Evolutionary conservation across 768 basidiomycete species (phyloP).

Genomic region (Amyloporia xantha): DNA sequence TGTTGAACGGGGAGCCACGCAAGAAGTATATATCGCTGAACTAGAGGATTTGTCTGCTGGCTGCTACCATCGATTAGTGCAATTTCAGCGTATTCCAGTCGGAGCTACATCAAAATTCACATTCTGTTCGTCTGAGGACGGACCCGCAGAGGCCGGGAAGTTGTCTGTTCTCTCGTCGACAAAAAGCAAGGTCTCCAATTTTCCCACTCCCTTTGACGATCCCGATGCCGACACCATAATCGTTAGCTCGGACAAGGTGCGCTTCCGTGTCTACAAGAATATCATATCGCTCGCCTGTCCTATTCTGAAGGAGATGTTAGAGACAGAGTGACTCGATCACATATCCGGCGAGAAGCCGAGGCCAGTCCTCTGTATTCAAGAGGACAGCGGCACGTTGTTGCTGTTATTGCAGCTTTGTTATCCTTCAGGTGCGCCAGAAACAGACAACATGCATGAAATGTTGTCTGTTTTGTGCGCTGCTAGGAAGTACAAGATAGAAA

Average conservation of each 20-base stretch:
- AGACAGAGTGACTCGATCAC: background rate
- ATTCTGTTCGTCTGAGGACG: no score
- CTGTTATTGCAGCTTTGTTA: background rate
- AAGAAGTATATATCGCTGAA: conserved; percentile 1
- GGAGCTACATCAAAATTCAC: no score
- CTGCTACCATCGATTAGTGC: conserved; percentile 8
- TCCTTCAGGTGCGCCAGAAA: background rate
- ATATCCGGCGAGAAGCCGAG: background rate
- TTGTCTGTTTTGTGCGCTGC: background rate
- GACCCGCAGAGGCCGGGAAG: no score
- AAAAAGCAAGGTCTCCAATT: background rate
- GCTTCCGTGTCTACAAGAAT: conserved; percentile 19
- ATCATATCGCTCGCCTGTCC: conserved; percentile 23
- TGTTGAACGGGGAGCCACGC: background rate
- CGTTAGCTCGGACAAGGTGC: conserved; percentile 19
- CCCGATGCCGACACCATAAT: conserved; percentile 23
- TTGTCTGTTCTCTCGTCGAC: background rate
- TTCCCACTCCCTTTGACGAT: background rate
- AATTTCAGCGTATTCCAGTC: background rate
- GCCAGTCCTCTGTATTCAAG: background rate
- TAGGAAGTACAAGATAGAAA: conserved; percentile 1
- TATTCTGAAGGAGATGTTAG: conserved; percentile 12
- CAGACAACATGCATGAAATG: background rate
- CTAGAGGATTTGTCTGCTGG: conserved; percentile 7
- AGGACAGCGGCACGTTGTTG: background rate